phyloP scores from a whole-genome alignment of 1,284 basidiomycete genomes.

The Trichosporon inkin region DNA sequence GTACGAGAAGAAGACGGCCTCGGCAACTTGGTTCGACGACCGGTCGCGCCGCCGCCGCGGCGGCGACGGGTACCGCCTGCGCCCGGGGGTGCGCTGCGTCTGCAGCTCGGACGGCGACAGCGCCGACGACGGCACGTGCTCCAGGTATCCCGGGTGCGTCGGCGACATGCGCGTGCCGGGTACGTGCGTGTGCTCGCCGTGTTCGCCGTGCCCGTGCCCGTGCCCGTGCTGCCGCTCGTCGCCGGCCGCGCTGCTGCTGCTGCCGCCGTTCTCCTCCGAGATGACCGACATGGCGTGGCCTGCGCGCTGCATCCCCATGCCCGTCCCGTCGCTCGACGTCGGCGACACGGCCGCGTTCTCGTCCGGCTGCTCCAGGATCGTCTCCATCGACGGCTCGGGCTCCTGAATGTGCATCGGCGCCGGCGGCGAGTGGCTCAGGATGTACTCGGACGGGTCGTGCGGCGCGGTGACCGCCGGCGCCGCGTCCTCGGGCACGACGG shows the following conservation, averaged over 20 bases:
- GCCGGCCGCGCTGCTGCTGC: conserved; percentile 10
- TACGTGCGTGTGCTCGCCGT: neutral
- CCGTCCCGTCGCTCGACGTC: neutral
- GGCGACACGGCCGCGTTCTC: neutral
- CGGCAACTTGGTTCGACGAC: conserved; percentile 56
- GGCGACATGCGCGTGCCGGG: conserved; percentile 36
- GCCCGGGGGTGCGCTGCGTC: neutral
- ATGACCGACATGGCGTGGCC: neutral
- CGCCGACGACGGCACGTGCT: conserved; percentile 35
- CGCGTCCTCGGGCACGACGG: conserved; percentile 33
- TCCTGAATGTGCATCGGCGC: conserved; percentile 13
- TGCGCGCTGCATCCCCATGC: neutral
- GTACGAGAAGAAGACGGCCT: conserved; percentile 75
- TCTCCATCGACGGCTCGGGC: conserved; percentile 10
- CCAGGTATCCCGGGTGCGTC: conserved; percentile 31
- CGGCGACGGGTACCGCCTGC: conserved; percentile 12
- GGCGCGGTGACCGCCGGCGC: conserved; percentile 12
- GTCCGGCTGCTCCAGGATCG: neutral
- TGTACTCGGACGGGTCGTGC: conserved; percentile 45
- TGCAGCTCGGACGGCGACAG: conserved; percentile 29
- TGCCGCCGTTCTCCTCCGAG: neutral
- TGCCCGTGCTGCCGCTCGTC: conserved; percentile 1
- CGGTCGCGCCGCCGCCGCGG: conserved; percentile 16
- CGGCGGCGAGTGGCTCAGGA: conserved; percentile 44
- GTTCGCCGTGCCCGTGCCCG: neutral